phyloP scores from a whole-genome alignment of 73 alveolate species.

The Paramecium pentaurelia region DNA sequence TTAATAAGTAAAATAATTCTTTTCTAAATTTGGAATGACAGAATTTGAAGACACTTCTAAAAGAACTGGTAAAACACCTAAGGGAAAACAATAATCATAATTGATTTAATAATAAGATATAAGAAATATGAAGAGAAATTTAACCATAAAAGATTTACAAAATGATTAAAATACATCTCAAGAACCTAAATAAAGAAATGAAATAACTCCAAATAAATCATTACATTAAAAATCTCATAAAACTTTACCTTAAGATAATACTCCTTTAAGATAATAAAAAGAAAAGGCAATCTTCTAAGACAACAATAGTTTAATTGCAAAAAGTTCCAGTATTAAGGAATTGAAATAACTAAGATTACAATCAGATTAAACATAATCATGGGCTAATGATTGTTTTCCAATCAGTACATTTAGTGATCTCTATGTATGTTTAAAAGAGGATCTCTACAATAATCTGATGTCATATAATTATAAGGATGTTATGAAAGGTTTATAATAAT shows the following conservation, averaged over 20 bases:
- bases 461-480: slow-evolving; percentile 10
- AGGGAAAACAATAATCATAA: neutral
- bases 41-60: neutral
- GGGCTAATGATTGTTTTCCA: slow-evolving; percentile 28
- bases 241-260: slow-evolving; percentile 24
- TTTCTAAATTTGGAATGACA: slow-evolving; percentile 33
- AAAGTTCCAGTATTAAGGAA: neutral
- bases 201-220: slow-evolving; percentile 31
- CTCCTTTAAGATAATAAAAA: neutral
- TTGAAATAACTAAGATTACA: neutral
- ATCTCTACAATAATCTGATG: neutral
- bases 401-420: neutral
- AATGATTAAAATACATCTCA: neutral
- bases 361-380: neutral
- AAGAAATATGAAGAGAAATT: slow-evolving; percentile 27
- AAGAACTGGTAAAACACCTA: slow-evolving; percentile 40
- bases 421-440: neutral
- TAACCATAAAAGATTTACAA: slow-evolving; percentile 6
- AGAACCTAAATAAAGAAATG: slow-evolving; percentile 34
- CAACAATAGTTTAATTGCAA: neutral
- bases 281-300: neutral
- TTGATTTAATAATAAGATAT: neutral
- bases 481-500: neutral
- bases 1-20: neutral
- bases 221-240: neutral